Evolutionary conservation across 441 rosid genomes (phyloP).

Genomic region (Eugenia klotzschiana): DNA sequence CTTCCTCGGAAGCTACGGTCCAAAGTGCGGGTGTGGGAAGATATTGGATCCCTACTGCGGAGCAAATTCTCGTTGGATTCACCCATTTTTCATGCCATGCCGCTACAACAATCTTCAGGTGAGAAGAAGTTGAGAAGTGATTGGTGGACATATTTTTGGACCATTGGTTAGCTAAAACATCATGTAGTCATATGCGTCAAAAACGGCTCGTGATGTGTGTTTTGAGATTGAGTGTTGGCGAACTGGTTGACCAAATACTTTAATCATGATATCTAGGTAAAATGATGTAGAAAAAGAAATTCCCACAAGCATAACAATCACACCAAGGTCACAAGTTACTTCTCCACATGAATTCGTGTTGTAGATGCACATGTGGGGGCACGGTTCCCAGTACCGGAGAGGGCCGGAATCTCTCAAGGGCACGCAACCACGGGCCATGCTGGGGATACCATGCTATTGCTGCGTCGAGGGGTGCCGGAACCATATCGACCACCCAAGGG

Average conservation of each 20-base stretch:
- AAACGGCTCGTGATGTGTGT: neutral
- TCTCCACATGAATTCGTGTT: neutral
- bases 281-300: no score
- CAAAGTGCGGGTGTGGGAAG: slow-evolving; percentile 10
- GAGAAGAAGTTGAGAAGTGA: neutral
- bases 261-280: no score
- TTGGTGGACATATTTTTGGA: neutral
- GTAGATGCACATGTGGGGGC: slow-evolving; percentile 92
- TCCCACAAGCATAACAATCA: no score
- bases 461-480: slow-evolving; percentile 68
- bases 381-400: slow-evolving; percentile 68
- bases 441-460: slow-evolving; percentile 70
- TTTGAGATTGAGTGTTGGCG: neutral
- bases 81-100: slow-evolving; percentile 67
- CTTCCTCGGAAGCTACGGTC: neutral
- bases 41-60: slow-evolving; percentile 70
- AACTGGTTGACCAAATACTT: neutral
- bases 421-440: slow-evolving; percentile 50
- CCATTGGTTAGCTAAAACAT: no score
- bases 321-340: neutral
- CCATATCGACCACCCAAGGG: slow-evolving; percentile 55
- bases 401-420: slow-evolving; percentile 70
- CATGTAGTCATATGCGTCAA: neutral
- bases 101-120: slow-evolving; percentile 91
- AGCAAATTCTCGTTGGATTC: slow-evolving; percentile 60